Base-by-base conservation (phyloP, 345 rosid genomes). In the Barbarea vulgaris region DNA sequence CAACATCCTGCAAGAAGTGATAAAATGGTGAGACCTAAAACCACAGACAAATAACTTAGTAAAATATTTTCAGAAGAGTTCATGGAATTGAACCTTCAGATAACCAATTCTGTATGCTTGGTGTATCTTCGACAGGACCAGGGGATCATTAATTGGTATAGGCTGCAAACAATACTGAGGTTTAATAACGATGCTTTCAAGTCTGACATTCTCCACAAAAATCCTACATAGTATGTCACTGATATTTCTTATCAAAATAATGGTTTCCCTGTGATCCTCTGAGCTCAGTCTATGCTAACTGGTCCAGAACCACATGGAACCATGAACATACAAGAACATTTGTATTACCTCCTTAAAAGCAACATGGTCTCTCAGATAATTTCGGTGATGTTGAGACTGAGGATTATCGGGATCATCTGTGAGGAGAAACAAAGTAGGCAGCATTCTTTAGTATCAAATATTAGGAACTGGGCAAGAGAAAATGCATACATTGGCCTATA, bases 31-130 rank as follows among this genome's bases (percentile, higher is more conserved):
- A 52, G 58, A 63, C 65, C 33, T 6, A 28, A 47, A 51, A 19
- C 14, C 46, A 53, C 18, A 19, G 65, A 56, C 39, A 51, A 9
- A 62, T 18, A 77, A 76, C 15, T 47, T 21, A 54, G 42, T 57
- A 39, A 39, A 27, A 19, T 41, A 73, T 64, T 54, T 68, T 24
- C 34, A 63, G 60, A 17, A 64, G 74, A 18, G 76, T 24, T 59
- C 62, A 19, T 53, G 25, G 75, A 69, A 64, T 65, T 37, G 80
- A 74, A 91, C 98, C 96, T 94, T 91, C 77, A 94, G 69, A 83
- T 87, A 91, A 74, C 93, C 88, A 84, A 94, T 86, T 88, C 88
- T 88, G 57, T 88, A 90, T 3, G 89, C 85, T 80, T 88, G 95
- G 78, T 94, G 97, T 81, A 94, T 90, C 86, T 87, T 91, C 54